phyloP scores from a whole-genome alignment of 1,139 yeast genomes.

The Yamadazyma kanchanaburiensis region DNA sequence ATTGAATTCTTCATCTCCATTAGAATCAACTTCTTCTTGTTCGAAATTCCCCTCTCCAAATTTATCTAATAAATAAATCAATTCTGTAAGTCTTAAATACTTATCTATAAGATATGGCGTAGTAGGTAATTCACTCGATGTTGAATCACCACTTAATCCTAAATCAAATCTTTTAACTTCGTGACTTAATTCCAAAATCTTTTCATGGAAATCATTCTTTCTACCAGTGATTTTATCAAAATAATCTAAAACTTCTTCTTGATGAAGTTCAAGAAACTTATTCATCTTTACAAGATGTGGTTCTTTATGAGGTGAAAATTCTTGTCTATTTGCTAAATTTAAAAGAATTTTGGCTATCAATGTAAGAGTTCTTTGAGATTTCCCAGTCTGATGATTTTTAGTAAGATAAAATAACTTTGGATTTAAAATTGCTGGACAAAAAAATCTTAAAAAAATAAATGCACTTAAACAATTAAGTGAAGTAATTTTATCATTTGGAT shows the following conservation, averaged over 20 bases:
- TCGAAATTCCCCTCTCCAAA: conserved; percentile 5
- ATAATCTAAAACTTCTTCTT: conserved; percentile 59
- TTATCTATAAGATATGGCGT: conserved; percentile 70
- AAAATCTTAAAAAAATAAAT: conserved; percentile 77
- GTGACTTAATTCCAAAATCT: conserved; percentile 54
- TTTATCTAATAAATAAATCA: conserved; percentile 42
- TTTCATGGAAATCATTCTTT: conserved; percentile 63
- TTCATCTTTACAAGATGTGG: conserved; percentile 76
- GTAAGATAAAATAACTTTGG: conserved; percentile 81
- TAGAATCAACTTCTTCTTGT: conserved; percentile 1
- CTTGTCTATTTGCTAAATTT: conserved; percentile 73
- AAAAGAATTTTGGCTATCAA: conserved; percentile 78
- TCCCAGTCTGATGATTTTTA: conserved; percentile 66
- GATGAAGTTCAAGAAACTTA: conserved; percentile 56
- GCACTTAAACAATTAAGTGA: conserved; percentile 76
- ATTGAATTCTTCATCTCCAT: conserved; percentile 1
- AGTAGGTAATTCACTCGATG: conserved; percentile 58
- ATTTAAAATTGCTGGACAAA: conserved; percentile 88
- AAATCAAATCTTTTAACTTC: conserved; percentile 51
- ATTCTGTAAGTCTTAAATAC: conserved; percentile 57
- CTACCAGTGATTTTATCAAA: conserved; percentile 71
- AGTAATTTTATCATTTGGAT: conserved; percentile 52
- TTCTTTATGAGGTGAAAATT: conserved; percentile 74
- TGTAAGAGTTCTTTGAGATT: conserved; percentile 73
- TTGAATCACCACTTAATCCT: conserved; percentile 42